A percentile compares a stretch with the other conserved stretches of the same genome.
Conservation (phyloP, 2,329 filamentous ascomycete genomes). For the Chrysoporthe cubensis region DNA sequence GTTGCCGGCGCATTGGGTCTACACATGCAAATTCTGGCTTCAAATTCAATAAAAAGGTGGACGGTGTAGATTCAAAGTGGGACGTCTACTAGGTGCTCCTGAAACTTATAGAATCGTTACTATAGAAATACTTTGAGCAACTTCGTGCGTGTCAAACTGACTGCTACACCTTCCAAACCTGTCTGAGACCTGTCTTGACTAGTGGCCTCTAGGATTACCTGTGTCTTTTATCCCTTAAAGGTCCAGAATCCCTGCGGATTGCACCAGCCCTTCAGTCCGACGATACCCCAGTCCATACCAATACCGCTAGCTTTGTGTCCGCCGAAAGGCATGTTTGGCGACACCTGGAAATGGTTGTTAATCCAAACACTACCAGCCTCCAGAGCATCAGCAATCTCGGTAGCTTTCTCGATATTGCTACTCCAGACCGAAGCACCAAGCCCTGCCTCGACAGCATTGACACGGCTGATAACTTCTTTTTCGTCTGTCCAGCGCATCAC, state of each 20-base stretch:
- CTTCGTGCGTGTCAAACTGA: too few relatives aligned
- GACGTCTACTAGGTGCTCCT: too few relatives aligned
- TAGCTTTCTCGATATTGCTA: conserved; percentile 51
- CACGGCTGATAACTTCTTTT: conserved; percentile 50
- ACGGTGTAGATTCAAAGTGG: too few relatives aligned
- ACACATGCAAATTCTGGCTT: too few relatives aligned
- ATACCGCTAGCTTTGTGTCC: conserved; percentile 57
- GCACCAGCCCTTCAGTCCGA: conserved; percentile 40
- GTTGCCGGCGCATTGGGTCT: too few relatives aligned
- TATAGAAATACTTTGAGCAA: too few relatives aligned
- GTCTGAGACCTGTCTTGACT: too few relatives aligned
- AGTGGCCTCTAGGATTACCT: too few relatives aligned
- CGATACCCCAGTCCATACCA: conserved; percentile 50
- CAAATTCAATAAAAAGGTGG: too few relatives aligned
- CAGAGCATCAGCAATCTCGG: conserved; percentile 50
- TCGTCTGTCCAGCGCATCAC: conserved; percentile 49
- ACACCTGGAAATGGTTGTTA: conserved; percentile 50
- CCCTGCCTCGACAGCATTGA: conserved; percentile 53
- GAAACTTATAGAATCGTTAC: too few relatives aligned
- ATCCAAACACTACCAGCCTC: conserved; percentile 61
- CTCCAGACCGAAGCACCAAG: conserved; percentile 59
- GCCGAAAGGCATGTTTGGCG: conserved; percentile 47
- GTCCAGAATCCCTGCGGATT: conserved; percentile 29
- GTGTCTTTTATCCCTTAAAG: not conserved
- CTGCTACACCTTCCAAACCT: too few relatives aligned